phyloP scores from a whole-genome alignment of 75 land plant genomes.

The Cryptomeria japonica region DNA sequence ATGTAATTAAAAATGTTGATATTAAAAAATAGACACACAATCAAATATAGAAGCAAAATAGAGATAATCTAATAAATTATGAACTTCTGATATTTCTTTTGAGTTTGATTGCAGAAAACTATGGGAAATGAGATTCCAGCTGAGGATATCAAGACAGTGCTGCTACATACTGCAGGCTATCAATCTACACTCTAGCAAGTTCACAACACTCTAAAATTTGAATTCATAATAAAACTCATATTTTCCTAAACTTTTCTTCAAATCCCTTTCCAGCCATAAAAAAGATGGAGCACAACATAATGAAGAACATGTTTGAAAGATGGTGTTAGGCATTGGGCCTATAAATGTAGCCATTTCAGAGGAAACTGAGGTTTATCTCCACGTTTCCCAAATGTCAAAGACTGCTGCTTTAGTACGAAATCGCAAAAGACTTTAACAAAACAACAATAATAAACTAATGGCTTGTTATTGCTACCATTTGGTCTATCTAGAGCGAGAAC shows the following conservation, averaged over 20 bases:
- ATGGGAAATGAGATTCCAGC: conserved; percentile 30
- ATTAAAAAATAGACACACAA: no score
- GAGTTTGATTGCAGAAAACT: conserved; percentile 14
- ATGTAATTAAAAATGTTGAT: no score
- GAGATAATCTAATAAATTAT: no score
- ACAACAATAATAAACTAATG: not conserved
- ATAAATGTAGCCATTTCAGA: not conserved
- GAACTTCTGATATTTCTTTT: conserved; percentile 5
- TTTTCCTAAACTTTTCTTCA: not conserved
- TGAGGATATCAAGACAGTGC: conserved; percentile 44
- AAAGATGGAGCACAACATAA: not conserved
- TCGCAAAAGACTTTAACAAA: not conserved
- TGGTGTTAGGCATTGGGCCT: not conserved
- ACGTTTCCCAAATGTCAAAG: not conserved
- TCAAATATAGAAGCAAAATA: no score
- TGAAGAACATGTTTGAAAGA: not conserved
- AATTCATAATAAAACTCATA: not conserved
- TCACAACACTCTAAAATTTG: not conserved
- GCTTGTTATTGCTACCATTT: not conserved
- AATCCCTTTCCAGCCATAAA: not conserved
- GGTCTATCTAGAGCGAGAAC: not conserved
- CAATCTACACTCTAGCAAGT: not conserved
- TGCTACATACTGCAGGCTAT: conserved; percentile 19
- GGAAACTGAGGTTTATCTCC: not conserved
- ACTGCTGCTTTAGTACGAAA: not conserved